Base-by-base conservation (phyloP, 768 basidiomycete species). In the Grammothele lineata region DNA sequence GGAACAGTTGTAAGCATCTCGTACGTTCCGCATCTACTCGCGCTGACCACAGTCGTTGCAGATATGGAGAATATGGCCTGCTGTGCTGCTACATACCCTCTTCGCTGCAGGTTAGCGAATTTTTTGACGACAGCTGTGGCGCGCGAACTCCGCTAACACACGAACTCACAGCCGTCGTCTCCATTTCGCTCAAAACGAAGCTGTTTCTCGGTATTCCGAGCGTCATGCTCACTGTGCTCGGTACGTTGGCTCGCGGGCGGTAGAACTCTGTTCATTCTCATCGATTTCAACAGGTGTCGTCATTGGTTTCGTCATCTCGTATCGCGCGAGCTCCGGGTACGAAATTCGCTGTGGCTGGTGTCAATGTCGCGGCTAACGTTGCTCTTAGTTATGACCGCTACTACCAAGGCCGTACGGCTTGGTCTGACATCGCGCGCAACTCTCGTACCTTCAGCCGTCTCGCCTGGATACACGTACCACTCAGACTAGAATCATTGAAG, bases 61-160 rank as follows among this genome's bases (percentile, higher is more conserved):
- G 65, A 70, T 83, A 11, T 82, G 78, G 75, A 71, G 74, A 43
- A 81, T 83, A 55, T 85, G 81, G 81, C 81, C 81, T 1, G 80
- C 81, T 0, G 80, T 83, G 2, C 51, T 81, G n/a, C 58, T 83
- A 21, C 77, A 83, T 59, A 81, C 81, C 4, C 40, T 69, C 4
- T 80, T 82, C 54, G 79, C 81, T 5, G 73, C 70, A 17, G 69
- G 76, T 77, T 55, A 24, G 59, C 19, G 23, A 8, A 5, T 50
- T 18, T 4, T 10, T 42, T 48, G 11, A 18, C 32, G 14, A 38
- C 21, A 5, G 32, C 41, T 14, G 32, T 53, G 22, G 45, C 22
- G 21, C 19, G n/a, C 15, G 21, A 47, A 30, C 6, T 34, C 12
- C 34, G 33, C 40, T 26, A 34, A 22, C 37, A 2, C 21, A 2